phyloP scores from a whole-genome alignment of 73 alveolate genomes.

The Paramecium tetraurelia region DNA sequence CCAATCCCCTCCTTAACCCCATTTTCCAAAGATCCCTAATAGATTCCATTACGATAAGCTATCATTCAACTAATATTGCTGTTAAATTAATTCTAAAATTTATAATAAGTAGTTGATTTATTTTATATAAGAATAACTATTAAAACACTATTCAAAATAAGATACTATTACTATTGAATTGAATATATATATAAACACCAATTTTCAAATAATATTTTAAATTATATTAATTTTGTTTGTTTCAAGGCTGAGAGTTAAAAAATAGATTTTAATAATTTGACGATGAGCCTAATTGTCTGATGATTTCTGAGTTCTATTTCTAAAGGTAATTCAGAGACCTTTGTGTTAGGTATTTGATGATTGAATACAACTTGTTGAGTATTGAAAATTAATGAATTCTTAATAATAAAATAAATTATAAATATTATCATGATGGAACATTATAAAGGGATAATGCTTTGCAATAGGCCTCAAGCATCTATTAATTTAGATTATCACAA shows the following conservation, averaged over 20 bases:
- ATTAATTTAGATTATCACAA: slow-evolving; percentile 42
- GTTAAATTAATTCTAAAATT: slow-evolving; percentile 12
- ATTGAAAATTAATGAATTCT: neutral
- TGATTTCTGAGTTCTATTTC: neutral
- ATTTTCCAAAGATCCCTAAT: neutral
- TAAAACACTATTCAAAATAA: neutral
- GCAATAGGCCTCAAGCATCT: neutral
- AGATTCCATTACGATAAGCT: slow-evolving; percentile 25
- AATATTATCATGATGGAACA: slow-evolving; percentile 10
- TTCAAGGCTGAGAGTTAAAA: neutral
- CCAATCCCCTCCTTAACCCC: slow-evolving; percentile 12
- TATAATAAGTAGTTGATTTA: neutral
- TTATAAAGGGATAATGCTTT: slow-evolving; percentile 38
- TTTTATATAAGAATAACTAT: neutral
- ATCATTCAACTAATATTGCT: slow-evolving; percentile 15
- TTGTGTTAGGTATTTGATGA: neutral
- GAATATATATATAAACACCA: neutral
- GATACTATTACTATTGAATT: neutral
- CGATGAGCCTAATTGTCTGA: neutral
- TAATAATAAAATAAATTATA: neutral
- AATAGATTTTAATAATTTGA: neutral
- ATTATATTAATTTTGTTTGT: neutral
- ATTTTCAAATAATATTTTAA: neutral
- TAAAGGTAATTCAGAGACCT: neutral
- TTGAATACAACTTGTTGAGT: neutral